Base-by-base conservation (phyloP, 1,139 yeast species). In the Nadsonia commutata region DNA sequence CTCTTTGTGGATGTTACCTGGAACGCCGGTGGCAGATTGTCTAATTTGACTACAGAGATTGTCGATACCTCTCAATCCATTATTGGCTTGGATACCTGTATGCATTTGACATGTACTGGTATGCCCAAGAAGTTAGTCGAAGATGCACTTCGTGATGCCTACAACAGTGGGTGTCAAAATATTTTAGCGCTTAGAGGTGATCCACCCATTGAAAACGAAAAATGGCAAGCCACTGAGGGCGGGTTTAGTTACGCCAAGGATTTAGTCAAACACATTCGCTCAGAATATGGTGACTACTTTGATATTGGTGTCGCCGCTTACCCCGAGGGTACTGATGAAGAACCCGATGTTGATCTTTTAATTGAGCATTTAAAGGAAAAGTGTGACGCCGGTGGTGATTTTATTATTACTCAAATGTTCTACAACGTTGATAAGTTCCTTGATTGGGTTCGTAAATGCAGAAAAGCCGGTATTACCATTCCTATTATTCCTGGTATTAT, bases 311-410 rank as follows among this genome's bases (percentile, higher is more conserved):
- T 86, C 3, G 95, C 95, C 2, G 95, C 90, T 1, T 88, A 88
- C 61, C 96, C 96, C 8, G 95, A 90, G 56, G 99, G 99, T n/a
- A 97, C 90, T 61, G 85, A 94, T 3, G 95, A 85, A 58, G 94
- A 84, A 56, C 60, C 66, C n/a, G 74, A 76, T 49, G 62, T 63
- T n/a, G 73, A 68, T 23, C 61, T 67, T 47, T 68, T 83, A 43
- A 67, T 86, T 52, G 66, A 67, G 27, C 82, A 72, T 56, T 71
- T 90, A 58, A 84, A 84, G 60, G 88, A 84, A 53, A 90, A 90
- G 58, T 76, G 85, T 51, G 95, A 86, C 53, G 88, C 83, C 7
- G 98, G 98, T 23, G 98, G 94, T 2, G 80, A 81, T 56, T 88
- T 88, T 58, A 80, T 90, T 49, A 78, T 90, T 52, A 90, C 98